These are phyloP conservation scores for Cercospora brassicicola DNA, from an alignment of 2,329 filamentous ascomycete genomes.

Conservation along the genomic window DNA sequence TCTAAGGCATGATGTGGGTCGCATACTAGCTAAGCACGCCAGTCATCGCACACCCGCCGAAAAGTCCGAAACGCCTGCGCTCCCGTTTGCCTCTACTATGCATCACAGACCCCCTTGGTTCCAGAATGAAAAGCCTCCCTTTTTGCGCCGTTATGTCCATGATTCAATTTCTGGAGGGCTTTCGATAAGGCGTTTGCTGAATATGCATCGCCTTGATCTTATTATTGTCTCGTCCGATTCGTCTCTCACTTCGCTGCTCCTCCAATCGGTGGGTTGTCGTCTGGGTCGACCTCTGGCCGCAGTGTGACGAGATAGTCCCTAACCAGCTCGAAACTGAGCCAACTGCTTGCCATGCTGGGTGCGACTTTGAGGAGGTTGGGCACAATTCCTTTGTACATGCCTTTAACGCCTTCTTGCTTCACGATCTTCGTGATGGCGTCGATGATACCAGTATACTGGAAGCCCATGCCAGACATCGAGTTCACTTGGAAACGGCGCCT, in stretches of 20 bases:
- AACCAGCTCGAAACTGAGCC: conserved; percentile 94
- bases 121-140: not conserved
- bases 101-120: not conserved
- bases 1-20: not conserved
- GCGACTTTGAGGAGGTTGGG: conserved; percentile 96
- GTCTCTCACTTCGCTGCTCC: conserved; percentile 13
- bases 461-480: conserved; percentile 98
- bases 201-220: not conserved
- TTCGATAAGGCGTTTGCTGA: not conserved
- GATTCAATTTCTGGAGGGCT: not conserved
- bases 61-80: conserved; percentile 10
- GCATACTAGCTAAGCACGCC: not conserved
- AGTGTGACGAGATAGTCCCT: conserved; percentile 72
- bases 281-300: conserved; percentile 21
- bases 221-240: not conserved
- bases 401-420: conserved; percentile 75
- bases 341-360: conserved; percentile 97
- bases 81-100: not conserved
- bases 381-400: conserved; percentile 92
- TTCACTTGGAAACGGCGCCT: conserved; percentile 96
- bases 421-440: conserved; percentile 83
- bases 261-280: conserved; percentile 20
- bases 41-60: not conserved
- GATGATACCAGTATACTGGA: conserved; percentile 83
- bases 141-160: conserved; percentile 3